These are phyloP conservation scores for Anastatica hierochuntica DNA, from an alignment of 345 rosid genomes.

Conservation along the genomic window DNA sequence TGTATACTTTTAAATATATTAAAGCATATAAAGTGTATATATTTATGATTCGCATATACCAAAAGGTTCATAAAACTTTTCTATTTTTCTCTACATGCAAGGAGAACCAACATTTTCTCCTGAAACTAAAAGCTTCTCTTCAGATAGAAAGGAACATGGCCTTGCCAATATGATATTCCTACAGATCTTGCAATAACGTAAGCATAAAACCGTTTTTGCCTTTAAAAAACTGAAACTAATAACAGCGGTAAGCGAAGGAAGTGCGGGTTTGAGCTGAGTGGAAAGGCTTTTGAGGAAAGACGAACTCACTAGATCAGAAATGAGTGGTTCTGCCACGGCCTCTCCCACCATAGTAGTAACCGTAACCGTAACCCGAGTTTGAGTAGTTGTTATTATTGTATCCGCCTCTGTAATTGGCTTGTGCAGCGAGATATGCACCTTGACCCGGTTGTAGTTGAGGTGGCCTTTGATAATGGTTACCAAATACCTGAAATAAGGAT, in stretches of 20 bases:
- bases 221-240: not conserved
- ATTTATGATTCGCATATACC: not conserved
- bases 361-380: constrained; percentile 17
- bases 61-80: constrained; percentile 11
- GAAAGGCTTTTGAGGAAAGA: not conserved
- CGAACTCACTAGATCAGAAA: constrained; percentile 11
- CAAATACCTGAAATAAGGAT: constrained; percentile 14
- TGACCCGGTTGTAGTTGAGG: constrained; percentile 24
- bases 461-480: constrained; percentile 16
- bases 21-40: not conserved
- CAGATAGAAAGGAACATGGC: not conserved
- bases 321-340: constrained; percentile 23
- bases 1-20: not conserved
- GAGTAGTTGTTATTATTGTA: not conserved
- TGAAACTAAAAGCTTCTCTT: constrained; percentile 12
- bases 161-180: constrained; percentile 14
- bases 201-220: not conserved
- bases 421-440: constrained; percentile 30
- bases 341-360: constrained; percentile 17
- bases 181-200: not conserved
- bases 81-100: constrained; percentile 8
- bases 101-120: constrained; percentile 17
- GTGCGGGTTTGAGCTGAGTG: not conserved
- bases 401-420: constrained; percentile 18
- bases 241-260: not conserved